Conservation (phyloP, 208 protist species). For the Trypanosoma scelopori region DNA sequence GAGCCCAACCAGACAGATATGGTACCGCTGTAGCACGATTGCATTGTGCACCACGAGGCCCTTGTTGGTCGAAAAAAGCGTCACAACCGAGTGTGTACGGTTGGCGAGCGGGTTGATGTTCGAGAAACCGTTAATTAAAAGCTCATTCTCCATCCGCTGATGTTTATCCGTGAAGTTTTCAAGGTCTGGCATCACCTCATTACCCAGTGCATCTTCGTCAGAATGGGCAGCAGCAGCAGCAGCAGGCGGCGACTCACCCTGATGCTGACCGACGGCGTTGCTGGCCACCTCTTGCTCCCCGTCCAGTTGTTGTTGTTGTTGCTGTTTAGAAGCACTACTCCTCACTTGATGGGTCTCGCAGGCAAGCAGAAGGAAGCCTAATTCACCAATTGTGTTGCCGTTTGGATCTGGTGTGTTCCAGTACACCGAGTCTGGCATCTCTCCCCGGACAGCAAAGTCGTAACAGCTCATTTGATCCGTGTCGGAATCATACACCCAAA, state of each 20-base stretch:
- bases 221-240: slow-evolving; percentile 11
- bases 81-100: slow-evolving; percentile 79
- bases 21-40: slow-evolving; percentile 69
- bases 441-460: slow-evolving; percentile 72
- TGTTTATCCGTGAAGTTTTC: slow-evolving; percentile 78
- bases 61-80: slow-evolving; percentile 81
- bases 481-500: slow-evolving; percentile 92
- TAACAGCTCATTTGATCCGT: slow-evolving; percentile 77
- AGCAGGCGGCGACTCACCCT: slow-evolving; percentile 16
- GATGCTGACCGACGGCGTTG: slow-evolving; percentile 9
- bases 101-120: slow-evolving; percentile 60
- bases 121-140: slow-evolving; percentile 45
- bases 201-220: slow-evolving; percentile 1
- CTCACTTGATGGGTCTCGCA: slow-evolving; percentile 83
- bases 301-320: slow-evolving; percentile 4
- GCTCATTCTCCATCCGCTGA: slow-evolving; percentile 29
- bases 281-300: background rate
- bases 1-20: slow-evolving; percentile 89
- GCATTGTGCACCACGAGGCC: slow-evolving; percentile 87
- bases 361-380: slow-evolving; percentile 86
- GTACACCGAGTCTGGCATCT: slow-evolving; percentile 79
- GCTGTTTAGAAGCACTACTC: background rate
- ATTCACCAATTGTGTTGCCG: slow-evolving; percentile 77
- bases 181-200: slow-evolving; percentile 77
- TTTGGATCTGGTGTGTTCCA: slow-evolving; percentile 91